phyloP scores from a whole-genome alignment of 345 rosid genomes.

The Hirschfeldia incana region DNA sequence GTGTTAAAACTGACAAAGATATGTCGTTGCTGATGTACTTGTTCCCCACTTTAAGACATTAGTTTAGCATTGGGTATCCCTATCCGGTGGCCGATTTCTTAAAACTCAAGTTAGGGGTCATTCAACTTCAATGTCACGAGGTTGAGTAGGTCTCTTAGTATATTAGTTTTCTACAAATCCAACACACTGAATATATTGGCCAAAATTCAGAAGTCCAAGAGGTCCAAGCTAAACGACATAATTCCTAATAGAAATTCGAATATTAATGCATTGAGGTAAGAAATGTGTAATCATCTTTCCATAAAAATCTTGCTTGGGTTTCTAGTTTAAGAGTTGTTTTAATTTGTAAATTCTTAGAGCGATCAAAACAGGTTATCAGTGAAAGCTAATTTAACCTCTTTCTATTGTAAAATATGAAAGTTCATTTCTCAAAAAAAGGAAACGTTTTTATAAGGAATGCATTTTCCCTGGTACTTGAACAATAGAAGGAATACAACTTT shows the following conservation, averaged over 20 bases:
- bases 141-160: not conserved
- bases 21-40: not conserved
- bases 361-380: not conserved
- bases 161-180: not conserved
- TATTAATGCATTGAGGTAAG: not conserved
- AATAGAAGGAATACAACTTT: not conserved
- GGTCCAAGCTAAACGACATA: not conserved
- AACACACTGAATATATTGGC: not conserved
- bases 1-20: not conserved
- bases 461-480: not conserved
- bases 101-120: not conserved
- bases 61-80: not conserved
- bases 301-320: not conserved
- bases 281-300: not conserved
- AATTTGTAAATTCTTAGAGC: not conserved
- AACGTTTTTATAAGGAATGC: not conserved
- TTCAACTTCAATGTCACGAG: not conserved
- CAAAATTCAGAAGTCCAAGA: not conserved
- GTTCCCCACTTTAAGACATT: not conserved
- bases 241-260: not conserved
- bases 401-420: not conserved
- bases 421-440: not conserved
- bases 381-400: not conserved
- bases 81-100: not conserved
- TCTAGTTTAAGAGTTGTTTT: not conserved